A percentile compares a stretch with the other conserved stretches of the same genome.
phyloP scores from a whole-genome alignment of 192 early-diverging fungal species.

The Coemansia sp. region DNA sequence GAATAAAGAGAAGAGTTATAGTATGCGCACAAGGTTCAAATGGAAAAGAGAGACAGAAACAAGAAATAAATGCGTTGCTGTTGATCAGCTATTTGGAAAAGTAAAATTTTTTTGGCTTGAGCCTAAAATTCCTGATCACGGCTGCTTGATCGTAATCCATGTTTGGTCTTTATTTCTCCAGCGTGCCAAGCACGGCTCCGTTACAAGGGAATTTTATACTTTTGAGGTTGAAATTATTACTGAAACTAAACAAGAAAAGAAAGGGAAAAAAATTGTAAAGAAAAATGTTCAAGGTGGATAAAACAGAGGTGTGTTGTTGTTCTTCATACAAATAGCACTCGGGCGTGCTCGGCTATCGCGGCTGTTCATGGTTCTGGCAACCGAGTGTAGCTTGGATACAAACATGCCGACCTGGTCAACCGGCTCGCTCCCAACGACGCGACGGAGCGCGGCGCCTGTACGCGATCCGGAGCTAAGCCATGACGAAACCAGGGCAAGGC shows the following conservation, averaged over 20 bases:
- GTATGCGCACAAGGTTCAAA: no score
- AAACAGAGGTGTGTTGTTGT: slow-evolving; percentile 25
- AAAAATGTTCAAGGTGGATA: slow-evolving; percentile 20
- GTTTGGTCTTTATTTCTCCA: no score
- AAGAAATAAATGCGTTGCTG: no score
- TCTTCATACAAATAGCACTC: slow-evolving; percentile 16
- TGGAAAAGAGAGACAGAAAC: no score
- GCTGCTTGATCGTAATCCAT: no score
- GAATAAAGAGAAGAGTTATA: not conserved
- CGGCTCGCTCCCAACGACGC: slow-evolving; percentile 39
- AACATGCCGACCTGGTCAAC: slow-evolving; percentile 42
- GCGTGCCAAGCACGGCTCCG: no score
- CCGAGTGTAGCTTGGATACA: slow-evolving; percentile 27
- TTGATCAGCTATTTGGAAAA: no score
- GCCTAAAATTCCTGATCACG: no score
- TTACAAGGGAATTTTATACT: no score
- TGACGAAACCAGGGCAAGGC: slow-evolving; percentile 30
- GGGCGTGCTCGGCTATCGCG: slow-evolving; percentile 26
- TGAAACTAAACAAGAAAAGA: slow-evolving; percentile 8
- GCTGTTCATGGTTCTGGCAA: slow-evolving; percentile 14
- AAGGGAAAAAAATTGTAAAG: slow-evolving; percentile 11
- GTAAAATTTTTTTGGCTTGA: no score
- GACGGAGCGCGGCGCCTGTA: slow-evolving; percentile 39
- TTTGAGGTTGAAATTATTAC: not conserved
- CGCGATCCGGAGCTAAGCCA: slow-evolving; percentile 47